phyloP scores from a whole-genome alignment of 805 yeast genomes.

The Wickerhamomyces chaumierensis region DNA sequence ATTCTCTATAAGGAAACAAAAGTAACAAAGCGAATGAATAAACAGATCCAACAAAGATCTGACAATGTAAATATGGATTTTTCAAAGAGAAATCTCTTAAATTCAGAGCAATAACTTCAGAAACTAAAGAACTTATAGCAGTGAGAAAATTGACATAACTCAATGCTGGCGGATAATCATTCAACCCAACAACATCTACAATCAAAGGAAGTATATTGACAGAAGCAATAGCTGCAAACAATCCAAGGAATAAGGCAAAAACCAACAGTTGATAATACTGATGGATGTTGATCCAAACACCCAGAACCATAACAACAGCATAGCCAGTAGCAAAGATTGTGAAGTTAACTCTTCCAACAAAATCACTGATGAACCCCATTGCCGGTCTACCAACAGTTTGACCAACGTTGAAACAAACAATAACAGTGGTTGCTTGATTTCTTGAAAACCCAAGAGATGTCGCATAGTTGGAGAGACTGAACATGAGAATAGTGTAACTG shows the following conservation, averaged over 20 bases:
- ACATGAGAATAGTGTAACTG: constrained; percentile 33
- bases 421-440: constrained; percentile 31
- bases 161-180: constrained; percentile 28
- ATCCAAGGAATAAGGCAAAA: constrained; percentile 33
- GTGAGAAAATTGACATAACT: constrained; percentile 22
- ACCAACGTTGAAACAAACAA: constrained; percentile 33
- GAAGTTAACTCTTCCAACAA: constrained; percentile 34
- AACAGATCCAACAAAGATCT: constrained; percentile 45
- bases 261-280: constrained; percentile 29
- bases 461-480: constrained; percentile 36
- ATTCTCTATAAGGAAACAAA: constrained; percentile 38
- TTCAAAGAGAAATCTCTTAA: constrained; percentile 21
- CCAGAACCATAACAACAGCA: constrained; percentile 28
- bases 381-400: constrained; percentile 39
- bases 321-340: constrained; percentile 26
- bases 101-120: constrained; percentile 46
- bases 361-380: constrained; percentile 34
- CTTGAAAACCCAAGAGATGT: constrained; percentile 33
- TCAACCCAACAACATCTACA: constrained; percentile 29
- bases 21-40: constrained; percentile 31
- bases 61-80: constrained; percentile 47
- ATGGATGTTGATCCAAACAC: constrained; percentile 37
- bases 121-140: constrained; percentile 26
- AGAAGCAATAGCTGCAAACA: constrained; percentile 33
- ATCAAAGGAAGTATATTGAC: constrained; percentile 27